Evolutionary conservation across 805 yeast species (phyloP).

Genomic region (Candida germanica): DNA sequence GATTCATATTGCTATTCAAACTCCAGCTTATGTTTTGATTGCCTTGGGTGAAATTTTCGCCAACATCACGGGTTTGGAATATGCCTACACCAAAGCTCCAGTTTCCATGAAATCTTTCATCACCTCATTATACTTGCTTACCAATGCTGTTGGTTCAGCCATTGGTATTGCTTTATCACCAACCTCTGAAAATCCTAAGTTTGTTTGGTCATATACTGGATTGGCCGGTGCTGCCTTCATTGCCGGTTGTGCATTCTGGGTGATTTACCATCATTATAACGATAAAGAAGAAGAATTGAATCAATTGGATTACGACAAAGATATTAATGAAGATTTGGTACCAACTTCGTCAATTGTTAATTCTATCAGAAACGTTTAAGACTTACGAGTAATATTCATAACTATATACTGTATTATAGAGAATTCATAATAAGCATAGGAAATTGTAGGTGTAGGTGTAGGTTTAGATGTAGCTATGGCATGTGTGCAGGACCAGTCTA

Average conservation of each 20-base stretch:
- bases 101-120: constrained; percentile 61
- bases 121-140: constrained; percentile 63
- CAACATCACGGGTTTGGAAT: constrained; percentile 77
- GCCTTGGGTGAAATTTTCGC: constrained; percentile 78
- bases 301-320: constrained; percentile 40
- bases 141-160: constrained; percentile 76
- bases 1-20: constrained; percentile 67
- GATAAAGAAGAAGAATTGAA: constrained; percentile 56
- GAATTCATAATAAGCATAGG: background rate
- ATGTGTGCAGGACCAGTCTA: too few species aligned
- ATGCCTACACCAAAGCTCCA: constrained; percentile 83
- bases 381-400: background rate
- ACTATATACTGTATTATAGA: constrained; percentile 2
- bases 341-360: constrained; percentile 20
- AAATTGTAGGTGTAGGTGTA: too few species aligned
- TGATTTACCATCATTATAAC: constrained; percentile 53
- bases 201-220: constrained; percentile 66
- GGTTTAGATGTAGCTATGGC: too few species aligned
- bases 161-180: constrained; percentile 71
- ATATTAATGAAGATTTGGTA: constrained; percentile 13
- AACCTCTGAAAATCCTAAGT: constrained; percentile 64
- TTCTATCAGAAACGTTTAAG: constrained; percentile 17
- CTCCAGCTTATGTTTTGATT: constrained; percentile 69
- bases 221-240: constrained; percentile 56
- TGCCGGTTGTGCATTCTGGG: constrained; percentile 63